Base-by-base conservation (phyloP, 306 rosid genomes). In the Sechiopsis laciniata region DNA sequence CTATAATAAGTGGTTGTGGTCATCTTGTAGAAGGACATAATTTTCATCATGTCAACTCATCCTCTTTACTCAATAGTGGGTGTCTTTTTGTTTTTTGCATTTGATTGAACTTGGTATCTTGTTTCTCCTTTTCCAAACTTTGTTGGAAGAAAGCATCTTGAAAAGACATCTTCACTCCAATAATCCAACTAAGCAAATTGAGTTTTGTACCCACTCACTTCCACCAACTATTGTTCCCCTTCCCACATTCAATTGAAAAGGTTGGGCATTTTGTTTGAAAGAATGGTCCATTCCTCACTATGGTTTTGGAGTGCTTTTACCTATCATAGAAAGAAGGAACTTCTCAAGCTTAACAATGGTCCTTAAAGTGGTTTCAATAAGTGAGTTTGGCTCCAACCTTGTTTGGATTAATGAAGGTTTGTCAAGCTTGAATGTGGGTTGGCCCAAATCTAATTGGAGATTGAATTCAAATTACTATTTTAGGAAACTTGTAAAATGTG, bases 51-150 rank as follows among this genome's bases (percentile, higher is more conserved):
- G 15, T 11, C 15, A 48, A 48, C n/a, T 58, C 8, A 56, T 6
- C 62, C 62, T 56, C 62, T 56, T 56, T 20, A 20, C 10, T 10
- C 12, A 11, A 7, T 58, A 32, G n/a, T 58, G 63, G 63, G 26
- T 57, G 16, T 57, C 26, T 11, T 13, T 62, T 15, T 45, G 11
- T 45, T 35, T 62, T 62, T 32, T 32, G 48, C 69, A 16, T 63
- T 63, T 15, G 7, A 16, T 62, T 29, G 48, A 32, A 20, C 11
- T 29, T 29, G 13, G 3, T 50, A 32, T 32, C 6, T 32, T n/a
- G 69, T 32, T 21, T 11, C 61, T 55, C 61, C 17, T 60, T 24
- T 61, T 17, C 45, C 69, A 63, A 32, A 63, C 50, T 29, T 63
- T 35, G 21, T 63, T 63, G 50, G 69, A 35, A 35, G 21, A 16